These are phyloP conservation scores for Pythium periplocum DNA, from an alignment of 352 stramenopile genomes.

Conservation along the genomic window DNA sequence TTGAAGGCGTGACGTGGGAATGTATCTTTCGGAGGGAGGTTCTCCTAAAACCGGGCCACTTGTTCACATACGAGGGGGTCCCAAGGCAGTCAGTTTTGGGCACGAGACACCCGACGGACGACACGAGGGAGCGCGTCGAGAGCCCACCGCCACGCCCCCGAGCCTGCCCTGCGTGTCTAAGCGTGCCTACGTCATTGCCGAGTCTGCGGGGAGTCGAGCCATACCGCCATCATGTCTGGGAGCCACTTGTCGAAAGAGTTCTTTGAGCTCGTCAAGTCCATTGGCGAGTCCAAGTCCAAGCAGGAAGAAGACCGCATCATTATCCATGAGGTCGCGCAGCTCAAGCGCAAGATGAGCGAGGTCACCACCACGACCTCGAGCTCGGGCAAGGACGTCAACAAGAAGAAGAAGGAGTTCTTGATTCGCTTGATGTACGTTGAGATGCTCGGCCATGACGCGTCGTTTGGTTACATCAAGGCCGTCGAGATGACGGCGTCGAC, in stretches of 20 bases:
- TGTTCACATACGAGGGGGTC: too few relatives aligned
- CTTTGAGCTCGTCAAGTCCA: conserved; percentile 99
- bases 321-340: conserved; percentile 90
- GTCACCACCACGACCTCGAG: conserved; percentile 71
- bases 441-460: conserved; percentile 99
- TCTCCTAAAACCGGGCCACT: conserved; percentile 12
- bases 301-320: conserved; percentile 99
- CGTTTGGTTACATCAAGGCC: conserved; percentile 98
- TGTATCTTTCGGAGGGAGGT: conserved; percentile 16
- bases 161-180: background rate
- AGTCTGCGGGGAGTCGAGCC: background rate
- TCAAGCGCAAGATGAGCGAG: conserved; percentile 95
- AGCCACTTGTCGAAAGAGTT: conserved; percentile 96
- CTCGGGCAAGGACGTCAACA: conserved; percentile 79
- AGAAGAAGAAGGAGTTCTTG: conserved; percentile 99
- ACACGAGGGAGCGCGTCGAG: background rate
- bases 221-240: conserved; percentile 60
- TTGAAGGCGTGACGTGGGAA: conserved; percentile 18
- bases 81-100: too few relatives aligned
- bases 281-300: conserved; percentile 99
- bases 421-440: conserved; percentile 99
- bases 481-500: conserved; percentile 97
- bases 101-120: too few relatives aligned
- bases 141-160: background rate
- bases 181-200: background rate